phyloP scores from a whole-genome alignment of 1,284 basidiomycete species.

The Gymnopus androsaceus region DNA sequence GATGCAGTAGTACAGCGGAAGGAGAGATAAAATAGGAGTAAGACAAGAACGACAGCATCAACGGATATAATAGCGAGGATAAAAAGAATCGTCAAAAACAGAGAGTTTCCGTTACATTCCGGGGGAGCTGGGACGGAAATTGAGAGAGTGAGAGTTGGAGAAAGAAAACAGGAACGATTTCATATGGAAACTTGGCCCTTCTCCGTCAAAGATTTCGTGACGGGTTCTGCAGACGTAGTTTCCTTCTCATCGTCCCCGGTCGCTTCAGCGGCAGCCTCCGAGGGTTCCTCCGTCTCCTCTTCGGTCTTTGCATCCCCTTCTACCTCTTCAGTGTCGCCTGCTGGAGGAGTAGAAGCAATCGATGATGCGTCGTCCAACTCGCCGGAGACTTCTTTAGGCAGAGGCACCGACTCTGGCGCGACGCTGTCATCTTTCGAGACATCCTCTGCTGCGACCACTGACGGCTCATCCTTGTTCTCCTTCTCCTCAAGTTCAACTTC shows the following conservation, averaged over 20 bases:
- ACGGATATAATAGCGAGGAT: background rate
- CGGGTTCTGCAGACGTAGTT: background rate
- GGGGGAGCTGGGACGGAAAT: too few species aligned
- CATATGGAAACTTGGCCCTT: background rate
- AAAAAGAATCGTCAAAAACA: background rate
- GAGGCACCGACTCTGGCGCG: conserved; percentile 10
- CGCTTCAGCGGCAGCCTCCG: background rate
- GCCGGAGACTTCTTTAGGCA: conserved; percentile 11
- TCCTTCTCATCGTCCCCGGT: background rate
- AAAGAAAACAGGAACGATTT: background rate
- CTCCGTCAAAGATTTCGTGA: background rate
- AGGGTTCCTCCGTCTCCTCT: background rate
- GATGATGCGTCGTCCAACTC: conserved; percentile 13
- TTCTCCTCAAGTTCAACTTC: conserved; percentile 62
- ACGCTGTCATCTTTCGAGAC: conserved; percentile 5
- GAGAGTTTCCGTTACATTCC: too few species aligned
- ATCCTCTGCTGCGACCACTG: conserved; percentile 23
- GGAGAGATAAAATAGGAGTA: background rate
- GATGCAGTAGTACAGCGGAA: background rate
- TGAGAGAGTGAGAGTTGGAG: background rate
- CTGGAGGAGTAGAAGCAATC: conserved; percentile 11
- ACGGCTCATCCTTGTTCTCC: conserved; percentile 19
- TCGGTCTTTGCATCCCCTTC: background rate
- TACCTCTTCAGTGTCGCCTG: background rate
- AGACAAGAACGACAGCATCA: background rate